Base-by-base conservation (phyloP, 139 green algal genomes). In the Chlorella ohadii region DNA sequence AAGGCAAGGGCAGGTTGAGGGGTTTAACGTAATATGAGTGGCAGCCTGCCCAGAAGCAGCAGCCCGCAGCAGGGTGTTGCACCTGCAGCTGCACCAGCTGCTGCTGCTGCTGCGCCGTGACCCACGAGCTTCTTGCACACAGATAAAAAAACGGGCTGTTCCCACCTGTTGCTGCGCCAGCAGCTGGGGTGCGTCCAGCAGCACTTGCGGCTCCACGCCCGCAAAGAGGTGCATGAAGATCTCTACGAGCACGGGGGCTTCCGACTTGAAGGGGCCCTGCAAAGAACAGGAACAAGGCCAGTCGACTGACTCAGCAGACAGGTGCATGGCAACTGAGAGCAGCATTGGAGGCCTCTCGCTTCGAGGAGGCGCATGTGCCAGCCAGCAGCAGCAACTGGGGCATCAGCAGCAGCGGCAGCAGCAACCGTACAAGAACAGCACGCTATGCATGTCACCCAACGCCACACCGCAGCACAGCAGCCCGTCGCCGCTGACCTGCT, bases 181-280 rank as follows among this genome's bases (percentile, higher is more conserved):
- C 41, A 84, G 39, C 9, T 57, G 23, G 19, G 66, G 76, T 5
- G 76, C 44, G 20, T 80, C 36, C 41, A 83, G 81, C 61, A 91
- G 79, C 36, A 72, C 47, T 47, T 81, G 59, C 28, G 86, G 86
- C 33, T 84, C 61, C 41, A 86, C 34, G 0, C 67, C 85, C 15
- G 36, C 55, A 39, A 92, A 89, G 61, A 96, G 72, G 63, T 90
- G 77, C 23, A 87, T 36, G 81, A 96, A 86, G 41, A 96, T 88
- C 81, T 97, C 89, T 56, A 98, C 86, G 68, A 98, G 84, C 63
- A 97, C 83, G 11, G 89, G 67, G 23, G 89, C 88, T 71, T 98
- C 93, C 13, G 44, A 56, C 22, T 83, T 88, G 84, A 96, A 92
- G 34, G 91, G 87, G 38, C 56, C 59, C 73, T 91, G 86, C 73